Conservation (phyloP, 352 stramenopile species). For the Phytophthora rubi region DNA sequence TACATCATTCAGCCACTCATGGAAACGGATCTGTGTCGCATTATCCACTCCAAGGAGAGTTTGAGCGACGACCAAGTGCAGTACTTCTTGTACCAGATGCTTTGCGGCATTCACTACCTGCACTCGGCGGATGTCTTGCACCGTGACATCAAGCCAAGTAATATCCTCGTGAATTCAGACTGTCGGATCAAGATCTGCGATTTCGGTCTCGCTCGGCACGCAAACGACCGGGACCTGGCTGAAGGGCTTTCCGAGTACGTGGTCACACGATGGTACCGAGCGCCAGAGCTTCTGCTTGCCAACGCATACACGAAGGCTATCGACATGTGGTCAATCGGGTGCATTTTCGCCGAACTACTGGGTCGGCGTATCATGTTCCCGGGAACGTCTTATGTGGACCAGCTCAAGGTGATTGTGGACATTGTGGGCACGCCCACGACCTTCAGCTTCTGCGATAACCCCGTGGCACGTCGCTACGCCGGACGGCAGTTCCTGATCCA, state of each 20-base stretch:
- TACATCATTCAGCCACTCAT: conserved; percentile 98
- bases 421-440: conserved; percentile 85
- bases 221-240: conserved; percentile 77
- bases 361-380: conserved; percentile 86
- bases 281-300: conserved; percentile 81
- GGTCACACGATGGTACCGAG: conserved; percentile 94
- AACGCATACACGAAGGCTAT: conserved; percentile 88
- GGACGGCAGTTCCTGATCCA: conserved; percentile 84
- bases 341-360: conserved; percentile 99
- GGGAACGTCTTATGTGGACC: conserved; percentile 87
- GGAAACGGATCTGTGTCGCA: conserved; percentile 95
- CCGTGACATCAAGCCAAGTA: conserved; percentile 97
- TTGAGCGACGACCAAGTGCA: conserved; percentile 95
- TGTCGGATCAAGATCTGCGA: conserved; percentile 90
- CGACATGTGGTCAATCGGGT: conserved; percentile 98
- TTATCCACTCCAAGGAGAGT: conserved; percentile 89
- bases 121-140: conserved; percentile 96
- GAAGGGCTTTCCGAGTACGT: conserved; percentile 94
- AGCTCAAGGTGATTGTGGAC: conserved; percentile 89
- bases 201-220: conserved; percentile 87
- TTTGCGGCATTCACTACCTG: conserved; percentile 96
- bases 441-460: conserved; percentile 90
- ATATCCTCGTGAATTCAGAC: conserved; percentile 96
- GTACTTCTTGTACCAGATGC: conserved; percentile 97
- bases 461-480: conserved; percentile 80